Evolutionary conservation across 2,329 filamentous ascomycete species (phyloP), one percentile per base, ranked within the genome.

Genomic region (Hymenoscyphus infarciens): DNA sequence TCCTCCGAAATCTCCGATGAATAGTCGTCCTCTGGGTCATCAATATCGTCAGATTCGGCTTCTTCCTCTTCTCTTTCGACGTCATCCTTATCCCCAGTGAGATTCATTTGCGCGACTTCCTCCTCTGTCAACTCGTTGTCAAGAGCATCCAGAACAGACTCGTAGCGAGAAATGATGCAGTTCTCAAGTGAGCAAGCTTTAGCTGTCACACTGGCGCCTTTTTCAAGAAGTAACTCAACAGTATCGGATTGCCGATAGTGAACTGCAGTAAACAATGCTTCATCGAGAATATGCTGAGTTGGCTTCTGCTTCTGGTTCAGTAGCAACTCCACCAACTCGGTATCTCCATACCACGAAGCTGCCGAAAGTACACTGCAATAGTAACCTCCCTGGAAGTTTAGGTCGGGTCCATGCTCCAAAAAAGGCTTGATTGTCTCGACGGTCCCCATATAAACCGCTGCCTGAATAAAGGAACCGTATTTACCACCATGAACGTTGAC

Each of bases 1-100:
- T 58, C 56, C 4, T 58, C 56, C 13, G 56, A 58, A 58, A 19
- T n/a, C 16, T 58, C 35, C 10, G 56, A 58, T 27, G 56, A 45
- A 45, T 58, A 25, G 19, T 58, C 56, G 29, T 56, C n/a, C 29
- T 58, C 16, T 49, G 35, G 22, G n/a, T 45, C 35, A 19, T 58
- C 22, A 27, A 27, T 22, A 8, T 58, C 38, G 15, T 31, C 38
- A 27, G 19, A 33, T 13, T 56, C 16, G 3, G 7, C 54, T 19
- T 38, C 54, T 4, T 56, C 54, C 27, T 33, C 38, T 42, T 58
- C 56, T 16, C 13, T 49, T 35, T 58, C 56, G 42, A 31, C 35
- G 1, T 35, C 54, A 33, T 56, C 54, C 29, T 13, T 56, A 45
- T 58, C 56, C 6, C 39, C 39, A n/a, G 42, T 19, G n/a, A 42